phyloP scores from a whole-genome alignment of 768 basidiomycete genomes.

The Hortiboletus campestris region DNA sequence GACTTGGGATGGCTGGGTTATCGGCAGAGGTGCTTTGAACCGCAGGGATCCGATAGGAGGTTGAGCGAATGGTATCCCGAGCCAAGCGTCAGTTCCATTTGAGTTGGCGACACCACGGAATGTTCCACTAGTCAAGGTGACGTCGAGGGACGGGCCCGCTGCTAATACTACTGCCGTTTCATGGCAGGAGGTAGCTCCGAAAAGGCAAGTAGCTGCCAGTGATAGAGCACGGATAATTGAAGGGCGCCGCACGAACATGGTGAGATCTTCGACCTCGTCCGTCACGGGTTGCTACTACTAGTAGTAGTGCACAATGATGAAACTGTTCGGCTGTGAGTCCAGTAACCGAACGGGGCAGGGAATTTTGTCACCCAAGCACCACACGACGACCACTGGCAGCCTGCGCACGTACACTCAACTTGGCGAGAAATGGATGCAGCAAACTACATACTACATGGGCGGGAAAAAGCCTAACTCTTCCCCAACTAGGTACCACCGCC shows the following conservation, averaged over 20 bases:
- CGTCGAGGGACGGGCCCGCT: slow-evolving; percentile 23
- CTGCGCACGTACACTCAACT: too few relatives aligned
- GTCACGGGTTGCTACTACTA: too few relatives aligned
- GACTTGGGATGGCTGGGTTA: slow-evolving; percentile 30
- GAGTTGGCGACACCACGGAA: slow-evolving; percentile 45
- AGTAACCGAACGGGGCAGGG: too few relatives aligned
- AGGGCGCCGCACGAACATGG: not conserved
- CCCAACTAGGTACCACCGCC: too few relatives aligned
- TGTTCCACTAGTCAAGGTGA: slow-evolving; percentile 41
- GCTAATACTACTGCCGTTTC: not conserved
- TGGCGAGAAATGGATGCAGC: too few relatives aligned
- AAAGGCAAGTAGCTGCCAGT: not conserved
- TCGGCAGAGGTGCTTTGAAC: slow-evolving; percentile 52
- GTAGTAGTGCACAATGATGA: too few relatives aligned
- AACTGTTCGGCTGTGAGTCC: too few relatives aligned
- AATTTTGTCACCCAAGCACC: too few relatives aligned
- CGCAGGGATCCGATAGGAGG: slow-evolving; percentile 55
- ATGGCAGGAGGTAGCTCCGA: not conserved
- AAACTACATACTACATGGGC: too few relatives aligned
- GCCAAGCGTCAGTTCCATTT: slow-evolving; percentile 53
- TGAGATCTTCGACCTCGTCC: too few relatives aligned
- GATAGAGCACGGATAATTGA: not conserved
- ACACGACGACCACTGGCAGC: too few relatives aligned
- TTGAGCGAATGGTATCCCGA: slow-evolving; percentile 60
- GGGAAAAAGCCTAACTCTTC: too few relatives aligned